Percentiles rank a stretch among this genome's conserved stretches.
phyloP scores from a whole-genome alignment of 805 yeast genomes.

The Candida gorgasii region DNA sequence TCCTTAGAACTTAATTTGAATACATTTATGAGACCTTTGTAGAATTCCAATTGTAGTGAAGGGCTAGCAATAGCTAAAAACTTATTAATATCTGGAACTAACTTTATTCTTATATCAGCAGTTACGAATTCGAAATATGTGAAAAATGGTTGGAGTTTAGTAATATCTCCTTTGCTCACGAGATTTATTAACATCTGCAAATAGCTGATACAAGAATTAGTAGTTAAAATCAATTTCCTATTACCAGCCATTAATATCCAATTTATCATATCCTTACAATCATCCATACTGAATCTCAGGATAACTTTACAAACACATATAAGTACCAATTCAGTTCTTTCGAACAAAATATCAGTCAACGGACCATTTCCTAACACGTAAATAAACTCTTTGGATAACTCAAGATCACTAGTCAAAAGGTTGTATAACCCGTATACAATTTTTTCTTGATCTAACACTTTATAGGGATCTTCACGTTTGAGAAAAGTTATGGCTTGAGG shows the following conservation, averaged over 20 bases:
- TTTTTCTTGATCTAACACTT: too few species aligned
- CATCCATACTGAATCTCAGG: not conserved
- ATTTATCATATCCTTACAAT: conserved; percentile 10
- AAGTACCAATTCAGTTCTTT: conserved; percentile 12
- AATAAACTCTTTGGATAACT: conserved; percentile 2
- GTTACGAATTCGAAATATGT: conserved; percentile 8
- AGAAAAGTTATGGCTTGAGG: too few species aligned
- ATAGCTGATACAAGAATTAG: conserved; percentile 1
- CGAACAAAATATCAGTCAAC: conserved; percentile 12
- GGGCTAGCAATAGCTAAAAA: not conserved
- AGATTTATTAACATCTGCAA: conserved; percentile 10
- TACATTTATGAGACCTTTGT: conserved; percentile 5
- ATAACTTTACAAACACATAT: conserved; percentile 9
- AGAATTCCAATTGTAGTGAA: conserved; percentile 11
- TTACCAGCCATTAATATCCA: conserved; percentile 13
- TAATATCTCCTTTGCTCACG: not conserved
- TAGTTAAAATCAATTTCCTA: conserved; percentile 10
- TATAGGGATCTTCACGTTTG: too few species aligned
- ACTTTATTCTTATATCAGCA: conserved; percentile 6
- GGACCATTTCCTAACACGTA: conserved; percentile 8
- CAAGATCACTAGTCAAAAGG: not conserved
- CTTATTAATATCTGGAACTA: conserved; percentile 10
- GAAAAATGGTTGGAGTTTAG: not conserved
- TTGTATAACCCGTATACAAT: too few species aligned
- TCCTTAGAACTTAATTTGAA: conserved; percentile 5